A percentile compares a stretch with the other conserved stretches of the same genome.
Conservation (phyloP, 139 green algal species). For the Desmodesmus armatus region DNA sequence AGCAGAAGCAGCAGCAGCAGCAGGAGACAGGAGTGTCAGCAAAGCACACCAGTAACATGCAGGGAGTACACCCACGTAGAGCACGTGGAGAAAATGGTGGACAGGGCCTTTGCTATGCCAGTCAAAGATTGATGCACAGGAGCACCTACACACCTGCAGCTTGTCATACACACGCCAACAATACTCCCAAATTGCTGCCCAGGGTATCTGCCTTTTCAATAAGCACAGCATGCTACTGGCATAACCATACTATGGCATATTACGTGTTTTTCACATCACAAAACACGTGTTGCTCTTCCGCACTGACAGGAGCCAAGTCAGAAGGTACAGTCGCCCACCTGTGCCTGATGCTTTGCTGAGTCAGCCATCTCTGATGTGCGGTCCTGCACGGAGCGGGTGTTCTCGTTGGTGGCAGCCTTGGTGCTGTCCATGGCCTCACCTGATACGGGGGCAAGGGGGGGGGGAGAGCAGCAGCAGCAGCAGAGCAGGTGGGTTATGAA, state of each 20-base stretch:
- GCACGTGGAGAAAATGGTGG: neutral
- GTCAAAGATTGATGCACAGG: neutral
- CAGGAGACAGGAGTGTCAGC: neutral
- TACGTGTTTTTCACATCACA: neutral
- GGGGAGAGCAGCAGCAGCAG: no score
- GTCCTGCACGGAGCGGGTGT: neutral
- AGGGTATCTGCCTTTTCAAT: neutral
- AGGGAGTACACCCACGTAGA: neutral
- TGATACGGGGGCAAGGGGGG: no score
- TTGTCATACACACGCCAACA: no score
- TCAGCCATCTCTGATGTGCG: neutral
- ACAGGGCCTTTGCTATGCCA: neutral
- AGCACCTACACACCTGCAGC: neutral
- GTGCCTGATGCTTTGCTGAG: neutral
- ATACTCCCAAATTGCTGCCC: neutral
- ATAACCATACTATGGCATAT: neutral
- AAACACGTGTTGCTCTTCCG: neutral
- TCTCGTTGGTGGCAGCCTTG: neutral
- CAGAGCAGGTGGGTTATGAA: no score
- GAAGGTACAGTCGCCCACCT: neutral
- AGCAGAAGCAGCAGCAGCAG: neutral
- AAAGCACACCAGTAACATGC: neutral
- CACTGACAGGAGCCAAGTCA: no score
- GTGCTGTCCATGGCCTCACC: slow-evolving; percentile 6
- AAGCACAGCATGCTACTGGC: neutral